These are phyloP conservation scores for Candida wancherniae DNA, from an alignment of 805 yeast genomes.

Conservation along the genomic window DNA sequence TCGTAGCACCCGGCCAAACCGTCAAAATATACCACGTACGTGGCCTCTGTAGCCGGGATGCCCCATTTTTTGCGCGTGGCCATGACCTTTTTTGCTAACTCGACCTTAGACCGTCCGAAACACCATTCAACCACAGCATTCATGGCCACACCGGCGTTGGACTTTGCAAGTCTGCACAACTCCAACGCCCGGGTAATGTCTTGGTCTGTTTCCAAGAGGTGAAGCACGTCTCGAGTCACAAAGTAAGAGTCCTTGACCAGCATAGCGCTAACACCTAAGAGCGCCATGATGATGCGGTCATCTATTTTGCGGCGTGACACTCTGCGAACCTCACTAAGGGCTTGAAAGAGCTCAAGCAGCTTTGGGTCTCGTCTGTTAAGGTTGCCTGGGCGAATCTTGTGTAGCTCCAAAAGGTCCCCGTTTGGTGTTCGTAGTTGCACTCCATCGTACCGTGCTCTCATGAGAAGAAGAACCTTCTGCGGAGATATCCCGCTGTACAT, in stretches of 20 bases:
- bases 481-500: conserved; percentile 6
- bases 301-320: conserved; percentile 29
- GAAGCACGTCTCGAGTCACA: conserved; percentile 50
- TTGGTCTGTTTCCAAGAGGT: conserved; percentile 48
- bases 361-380: conserved; percentile 18
- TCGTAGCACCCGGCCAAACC: conserved; percentile 30
- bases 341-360: conserved; percentile 26
- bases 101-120: conserved; percentile 37
- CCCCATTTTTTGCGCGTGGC: conserved; percentile 61
- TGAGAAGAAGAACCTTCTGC: conserved; percentile 23
- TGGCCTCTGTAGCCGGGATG: conserved; percentile 46
- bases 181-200: conserved; percentile 47
- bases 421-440: conserved; percentile 19
- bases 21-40: conserved; percentile 31
- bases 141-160: conserved; percentile 55
- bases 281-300: conserved; percentile 43
- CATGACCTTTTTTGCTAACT: conserved; percentile 47
- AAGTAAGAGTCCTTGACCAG: conserved; percentile 55
- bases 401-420: conserved; percentile 24
- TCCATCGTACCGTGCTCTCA: conserved; percentile 29
- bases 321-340: conserved; percentile 23
- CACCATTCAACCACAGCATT: conserved; percentile 55
- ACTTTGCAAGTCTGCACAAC: conserved; percentile 44
- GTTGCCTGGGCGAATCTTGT: conserved; percentile 20
- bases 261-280: conserved; percentile 55